phyloP scores from a whole-genome alignment of 148 eudicot genomes.

The Pharnaceum exiguum region DNA sequence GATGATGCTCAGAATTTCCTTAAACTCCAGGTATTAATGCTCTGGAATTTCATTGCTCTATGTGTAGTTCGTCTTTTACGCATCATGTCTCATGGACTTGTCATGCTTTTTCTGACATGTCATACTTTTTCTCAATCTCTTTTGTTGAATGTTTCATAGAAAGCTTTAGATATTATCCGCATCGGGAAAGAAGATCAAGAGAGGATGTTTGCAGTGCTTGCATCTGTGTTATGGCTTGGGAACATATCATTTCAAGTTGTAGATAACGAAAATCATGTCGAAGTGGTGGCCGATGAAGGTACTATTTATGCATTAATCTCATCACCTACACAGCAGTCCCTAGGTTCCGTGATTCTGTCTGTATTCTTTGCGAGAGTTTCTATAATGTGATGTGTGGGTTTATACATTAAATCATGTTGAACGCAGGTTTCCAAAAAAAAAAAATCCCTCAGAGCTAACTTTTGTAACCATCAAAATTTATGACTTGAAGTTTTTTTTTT shows the following conservation, averaged over 20 bases:
- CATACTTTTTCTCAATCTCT: conserved; percentile 2
- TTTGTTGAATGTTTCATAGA: conserved; percentile 46
- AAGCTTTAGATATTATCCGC: conserved; percentile 60
- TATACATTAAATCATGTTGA: background rate
- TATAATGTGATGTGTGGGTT: background rate
- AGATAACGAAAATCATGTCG: conserved; percentile 70
- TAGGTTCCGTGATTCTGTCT: background rate
- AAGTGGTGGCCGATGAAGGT: conserved; percentile 87
- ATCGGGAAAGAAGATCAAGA: conserved; percentile 68
- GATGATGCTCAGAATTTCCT: conserved; percentile 73
- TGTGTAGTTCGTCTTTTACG: conserved; percentile 1
- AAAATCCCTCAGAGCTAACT: no score
- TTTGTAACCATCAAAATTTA: no score
- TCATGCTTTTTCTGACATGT: conserved; percentile 1
- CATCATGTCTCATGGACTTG: no score
- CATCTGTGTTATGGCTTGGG: conserved; percentile 93
- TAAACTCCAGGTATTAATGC: conserved; percentile 54
- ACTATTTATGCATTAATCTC: conserved; percentile 18
- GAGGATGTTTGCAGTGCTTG: conserved; percentile 64
- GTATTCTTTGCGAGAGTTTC: no score
- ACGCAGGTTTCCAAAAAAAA: no score
- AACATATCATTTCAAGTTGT: conserved; percentile 72
- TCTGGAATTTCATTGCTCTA: background rate
- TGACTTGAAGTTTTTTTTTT: no score
- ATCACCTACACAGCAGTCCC: background rate